phyloP scores from a whole-genome alignment of 805 yeast genomes.

The Cyberlindnera subsufficiens region DNA sequence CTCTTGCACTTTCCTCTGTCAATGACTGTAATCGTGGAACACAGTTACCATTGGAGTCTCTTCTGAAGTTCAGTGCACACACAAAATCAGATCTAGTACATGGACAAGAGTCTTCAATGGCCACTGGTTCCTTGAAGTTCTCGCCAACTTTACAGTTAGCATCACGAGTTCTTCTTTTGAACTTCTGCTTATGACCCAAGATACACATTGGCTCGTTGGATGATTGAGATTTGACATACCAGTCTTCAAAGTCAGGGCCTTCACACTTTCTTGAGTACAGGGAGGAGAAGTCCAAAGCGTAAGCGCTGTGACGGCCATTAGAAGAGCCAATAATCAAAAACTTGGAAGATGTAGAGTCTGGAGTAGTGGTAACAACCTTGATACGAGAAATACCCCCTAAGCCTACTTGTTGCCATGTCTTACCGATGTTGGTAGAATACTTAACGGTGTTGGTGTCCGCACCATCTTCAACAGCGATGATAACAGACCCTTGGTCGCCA shows the following conservation, averaged over 20 bases:
- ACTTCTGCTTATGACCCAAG: conserved; percentile 62
- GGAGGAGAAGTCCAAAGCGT: conserved; percentile 46
- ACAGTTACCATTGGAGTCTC: conserved; percentile 39
- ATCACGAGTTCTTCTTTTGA: conserved; percentile 55
- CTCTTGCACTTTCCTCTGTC: conserved; percentile 20
- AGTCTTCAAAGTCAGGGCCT: conserved; percentile 55
- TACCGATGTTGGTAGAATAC: conserved; percentile 72
- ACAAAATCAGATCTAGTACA: conserved; percentile 68
- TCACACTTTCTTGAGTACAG: conserved; percentile 41
- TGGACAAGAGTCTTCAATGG: conserved; percentile 49
- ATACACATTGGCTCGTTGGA: conserved; percentile 42
- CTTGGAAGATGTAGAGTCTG: conserved; percentile 63
- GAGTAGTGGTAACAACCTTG: conserved; percentile 43
- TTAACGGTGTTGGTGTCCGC: conserved; percentile 30
- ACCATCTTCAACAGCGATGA: conserved; percentile 50
- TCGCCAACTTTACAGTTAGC: conserved; percentile 49
- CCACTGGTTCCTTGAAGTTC: conserved; percentile 30
- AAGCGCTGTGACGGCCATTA: conserved; percentile 17
- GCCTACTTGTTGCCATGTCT: conserved; percentile 49
- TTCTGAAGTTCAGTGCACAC: conserved; percentile 51
- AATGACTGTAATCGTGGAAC: conserved; percentile 26
- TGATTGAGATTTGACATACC: conserved; percentile 41
- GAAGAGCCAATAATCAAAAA: conserved; percentile 45
- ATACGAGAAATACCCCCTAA: conserved; percentile 41
- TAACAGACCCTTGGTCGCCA: conserved; percentile 76